Evolutionary conservation across 2,329 filamentous ascomycete genomes (phyloP).

Genomic region (Stachybotrys elegans): DNA sequence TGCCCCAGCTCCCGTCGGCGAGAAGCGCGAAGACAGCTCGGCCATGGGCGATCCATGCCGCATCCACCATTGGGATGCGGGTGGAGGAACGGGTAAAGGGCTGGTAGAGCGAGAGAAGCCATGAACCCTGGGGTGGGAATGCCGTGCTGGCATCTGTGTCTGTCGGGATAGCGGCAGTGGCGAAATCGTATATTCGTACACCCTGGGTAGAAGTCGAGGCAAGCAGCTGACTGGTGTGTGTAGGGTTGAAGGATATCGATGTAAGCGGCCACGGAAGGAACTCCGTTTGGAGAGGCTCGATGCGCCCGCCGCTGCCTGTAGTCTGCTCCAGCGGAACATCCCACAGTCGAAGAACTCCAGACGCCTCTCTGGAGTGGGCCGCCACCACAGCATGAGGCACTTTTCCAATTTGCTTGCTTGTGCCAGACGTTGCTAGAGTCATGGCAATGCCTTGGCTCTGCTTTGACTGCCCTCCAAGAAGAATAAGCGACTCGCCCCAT

Average conservation of each 20-base stretch:
- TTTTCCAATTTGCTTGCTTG: slow-evolving; percentile 30
- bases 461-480: slow-evolving; percentile 48
- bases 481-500: slow-evolving; percentile 57
- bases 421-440: slow-evolving; percentile 39
- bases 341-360: slow-evolving; percentile 54
- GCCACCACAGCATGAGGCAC: slow-evolving; percentile 49
- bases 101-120: slow-evolving; percentile 58
- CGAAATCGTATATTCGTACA: slow-evolving; percentile 59
- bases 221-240: slow-evolving; percentile 53
- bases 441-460: slow-evolving; percentile 52
- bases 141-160: slow-evolving; percentile 46
- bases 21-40: slow-evolving; percentile 54
- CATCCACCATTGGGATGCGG: slow-evolving; percentile 57
- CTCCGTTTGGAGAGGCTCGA: slow-evolving; percentile 55
- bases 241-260: slow-evolving; percentile 56
- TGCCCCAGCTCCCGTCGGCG: slow-evolving; percentile 62
- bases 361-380: slow-evolving; percentile 54
- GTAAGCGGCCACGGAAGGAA: slow-evolving; percentile 50
- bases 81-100: slow-evolving; percentile 45
- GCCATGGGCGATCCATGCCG: slow-evolving; percentile 57
- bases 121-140: slow-evolving; percentile 55
- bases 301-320: slow-evolving; percentile 19
- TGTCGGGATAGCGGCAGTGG: slow-evolving; percentile 43
- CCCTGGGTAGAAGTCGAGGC: slow-evolving; percentile 50
- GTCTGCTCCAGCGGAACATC: slow-evolving; percentile 45